phyloP scores from a whole-genome alignment of 768 basidiomycete species.

The Pleurotus giganteus region DNA sequence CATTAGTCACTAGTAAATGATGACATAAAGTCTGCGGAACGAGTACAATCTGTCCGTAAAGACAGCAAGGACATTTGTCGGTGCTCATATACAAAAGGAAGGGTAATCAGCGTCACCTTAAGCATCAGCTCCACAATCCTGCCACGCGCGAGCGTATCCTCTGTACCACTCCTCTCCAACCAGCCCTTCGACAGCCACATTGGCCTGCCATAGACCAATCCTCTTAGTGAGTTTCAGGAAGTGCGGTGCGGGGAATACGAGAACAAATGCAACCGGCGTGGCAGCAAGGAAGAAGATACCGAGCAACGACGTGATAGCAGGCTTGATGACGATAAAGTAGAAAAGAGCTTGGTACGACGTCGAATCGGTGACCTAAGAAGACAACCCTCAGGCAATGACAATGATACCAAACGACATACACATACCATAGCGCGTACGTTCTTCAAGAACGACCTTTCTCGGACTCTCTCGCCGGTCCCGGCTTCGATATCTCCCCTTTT shows the following conservation, averaged over 20 bases:
- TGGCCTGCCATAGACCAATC: slow-evolving; percentile 80
- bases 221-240: slow-evolving; percentile 59
- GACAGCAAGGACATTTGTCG: too few relatives aligned
- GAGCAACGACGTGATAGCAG: slow-evolving; percentile 68
- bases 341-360: slow-evolving; percentile 83
- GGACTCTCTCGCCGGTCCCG: slow-evolving; percentile 43
- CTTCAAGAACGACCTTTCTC: slow-evolving; percentile 73
- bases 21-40: too few relatives aligned
- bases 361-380: slow-evolving; percentile 65
- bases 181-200: slow-evolving; percentile 72
- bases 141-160: background rate
- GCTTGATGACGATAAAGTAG: slow-evolving; percentile 86
- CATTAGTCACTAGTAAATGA: too few relatives aligned
- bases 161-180: slow-evolving; percentile 19
- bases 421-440: slow-evolving; percentile 78
- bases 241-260: slow-evolving; percentile 66
- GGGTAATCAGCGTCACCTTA: too few relatives aligned
- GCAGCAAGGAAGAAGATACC: slow-evolving; percentile 51
- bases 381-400: background rate
- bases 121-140: too few relatives aligned
- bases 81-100: too few relatives aligned
- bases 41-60: too few relatives aligned
- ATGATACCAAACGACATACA: slow-evolving; percentile 1
- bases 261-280: slow-evolving; percentile 52
- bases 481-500: slow-evolving; percentile 33